Conservation (phyloP, 345 rosid genomes). For the Clausena lansium region DNA sequence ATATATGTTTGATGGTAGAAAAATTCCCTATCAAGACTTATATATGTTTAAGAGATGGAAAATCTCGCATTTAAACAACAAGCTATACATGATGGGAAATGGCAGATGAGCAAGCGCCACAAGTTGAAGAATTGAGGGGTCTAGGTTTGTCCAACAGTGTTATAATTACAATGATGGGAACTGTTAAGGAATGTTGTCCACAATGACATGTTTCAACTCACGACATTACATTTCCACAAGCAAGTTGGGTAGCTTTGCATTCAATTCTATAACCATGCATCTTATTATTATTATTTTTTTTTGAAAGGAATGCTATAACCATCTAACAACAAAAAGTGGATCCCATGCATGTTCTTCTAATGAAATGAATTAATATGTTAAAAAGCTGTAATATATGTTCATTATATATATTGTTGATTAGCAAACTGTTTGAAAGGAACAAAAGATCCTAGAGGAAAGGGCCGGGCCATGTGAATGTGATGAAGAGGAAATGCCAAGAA, state of each 20-base stretch:
- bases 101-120: conserved; percentile 14
- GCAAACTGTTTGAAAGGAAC: neutral
- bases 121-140: conserved; percentile 1
- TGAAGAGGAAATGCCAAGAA: neutral
- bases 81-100: neutral
- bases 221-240: neutral
- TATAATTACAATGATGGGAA: conserved; percentile 18
- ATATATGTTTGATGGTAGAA: too few species aligned
- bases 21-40: neutral
- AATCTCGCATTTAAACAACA: neutral
- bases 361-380: neutral
- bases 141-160: neutral
- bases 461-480: conserved; percentile 5
- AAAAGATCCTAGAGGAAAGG: neutral
- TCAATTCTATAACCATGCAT: conserved; percentile 30
- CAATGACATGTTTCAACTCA: conserved; percentile 19
- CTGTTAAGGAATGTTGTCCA: conserved; percentile 24
- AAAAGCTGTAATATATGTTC: neutral
- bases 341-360: conserved; percentile 24
- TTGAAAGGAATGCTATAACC: too few species aligned
- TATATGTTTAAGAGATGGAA: neutral
- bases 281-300: too few species aligned
- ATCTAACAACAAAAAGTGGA: conserved; percentile 19
- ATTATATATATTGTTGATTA: neutral
- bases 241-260: conserved; percentile 23